Base-by-base conservation (phyloP, 768 basidiomycete species). In the Boletellus ananas region DNA sequence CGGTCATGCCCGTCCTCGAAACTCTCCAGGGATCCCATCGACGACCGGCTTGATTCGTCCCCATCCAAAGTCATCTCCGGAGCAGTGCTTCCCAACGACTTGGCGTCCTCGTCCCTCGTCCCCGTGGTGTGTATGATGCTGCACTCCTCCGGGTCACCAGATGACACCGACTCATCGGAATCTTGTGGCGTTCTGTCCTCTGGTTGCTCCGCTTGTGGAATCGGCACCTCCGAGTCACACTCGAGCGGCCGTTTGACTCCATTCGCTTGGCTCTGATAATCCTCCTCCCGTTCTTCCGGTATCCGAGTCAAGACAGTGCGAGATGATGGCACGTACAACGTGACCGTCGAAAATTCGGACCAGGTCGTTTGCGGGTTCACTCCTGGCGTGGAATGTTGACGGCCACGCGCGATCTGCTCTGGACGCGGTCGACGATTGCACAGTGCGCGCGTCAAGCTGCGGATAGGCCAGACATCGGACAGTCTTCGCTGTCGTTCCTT, bases 221-320 rank as follows among this genome's bases (percentile, higher is more conserved):
- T 21, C 17, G 47, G 39, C 33, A 35, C 37, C 35, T 36, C 33
- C 10, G 56, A 43, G 23, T 35, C 38, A 45, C 52, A 56, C 34
- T 54, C 49, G 10, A 45, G 43, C 50, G 57, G 52, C 39, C 51
- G 36, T 17, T 54, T 50, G 33, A 33, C 43, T 21, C 48, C 51
- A 1, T 48, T 48, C 33, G 51, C 39, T 45, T 68, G 54, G 45
- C 59, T 68, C 47, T 59, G 49, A 40, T 39, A 27, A 4, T 58
- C 59, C 29, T 70, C 59, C 17, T 61, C 64, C 2, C 23, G 43
- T 47, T 70, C 66, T 52, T 68, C 66, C 2, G 64, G 68, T 57
- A 68, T 66, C 18, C 64, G 53, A 20, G 47, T 34, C 51, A 68
- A 40, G 51, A 54, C 36, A 10, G 54, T 55, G 38, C 59, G 67